phyloP scores from a whole-genome alignment of 2,329 filamentous ascomycete species.

The Aspergillus melleus region DNA sequence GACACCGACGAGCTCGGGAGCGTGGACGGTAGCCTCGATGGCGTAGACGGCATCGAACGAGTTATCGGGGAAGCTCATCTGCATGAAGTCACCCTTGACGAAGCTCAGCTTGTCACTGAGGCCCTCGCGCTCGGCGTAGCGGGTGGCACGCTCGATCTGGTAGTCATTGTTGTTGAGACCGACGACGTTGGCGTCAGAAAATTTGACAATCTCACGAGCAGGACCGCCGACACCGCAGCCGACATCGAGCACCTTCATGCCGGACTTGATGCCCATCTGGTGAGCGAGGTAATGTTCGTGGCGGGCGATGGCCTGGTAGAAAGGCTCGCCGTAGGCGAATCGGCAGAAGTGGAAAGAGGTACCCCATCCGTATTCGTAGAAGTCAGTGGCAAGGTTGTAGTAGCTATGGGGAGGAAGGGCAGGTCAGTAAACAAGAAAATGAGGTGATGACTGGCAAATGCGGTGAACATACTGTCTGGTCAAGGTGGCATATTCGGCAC shows the following conservation, averaged over 20 bases:
- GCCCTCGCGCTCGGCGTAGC: conserved; percentile 79
- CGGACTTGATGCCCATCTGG: conserved; percentile 79
- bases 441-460: background rate
- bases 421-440: conserved; percentile 3
- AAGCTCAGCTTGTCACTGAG: conserved; percentile 78
- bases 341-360: conserved; percentile 98
- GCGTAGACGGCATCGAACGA: conserved; percentile 93
- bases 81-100: conserved; percentile 98
- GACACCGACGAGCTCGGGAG: conserved; percentile 83
- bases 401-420: conserved; percentile 58
- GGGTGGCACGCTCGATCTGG: conserved; percentile 90
- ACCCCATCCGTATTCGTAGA: conserved; percentile 97
- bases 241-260: conserved; percentile 90
- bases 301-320: conserved; percentile 87
- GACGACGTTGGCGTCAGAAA: conserved; percentile 83
- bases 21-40: conserved; percentile 96
- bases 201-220: conserved; percentile 93
- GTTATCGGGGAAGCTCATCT: conserved; percentile 94
- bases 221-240: conserved; percentile 96
- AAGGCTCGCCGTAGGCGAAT: conserved; percentile 81
- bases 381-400: conserved; percentile 94
- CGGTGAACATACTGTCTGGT: conserved; percentile 74
- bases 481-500: conserved; percentile 86
- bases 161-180: conserved; percentile 99
- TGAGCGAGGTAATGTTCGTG: conserved; percentile 98